Evolutionary conservation across 2,329 filamentous ascomycete species (phyloP), one percentile per base, ranked within the genome.

Genomic region (Incumbomyces lentus): DNA sequence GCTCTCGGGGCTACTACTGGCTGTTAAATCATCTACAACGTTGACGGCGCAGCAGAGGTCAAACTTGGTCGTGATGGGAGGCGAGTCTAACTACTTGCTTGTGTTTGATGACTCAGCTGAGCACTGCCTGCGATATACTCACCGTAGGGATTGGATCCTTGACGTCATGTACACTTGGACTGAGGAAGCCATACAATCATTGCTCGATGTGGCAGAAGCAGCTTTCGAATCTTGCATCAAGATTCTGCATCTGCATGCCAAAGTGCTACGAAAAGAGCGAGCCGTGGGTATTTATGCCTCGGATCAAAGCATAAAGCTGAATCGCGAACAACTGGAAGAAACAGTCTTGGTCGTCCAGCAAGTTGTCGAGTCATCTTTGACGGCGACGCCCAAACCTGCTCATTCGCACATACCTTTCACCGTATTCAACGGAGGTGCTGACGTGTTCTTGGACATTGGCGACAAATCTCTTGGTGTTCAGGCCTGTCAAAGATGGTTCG

Each of bases 391-490:
- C 3, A 38, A 30, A 18, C 42, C 43, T n/a, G 33, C 37, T 6
- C 51, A 56, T 47, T 52, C 55, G 10, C 37, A 51, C 17, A 56
- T 98, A 29, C 92, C 92, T 0, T 98, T 96, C 61, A 98, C 92
- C 62, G 92, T 92, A 17, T 98, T 98, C 72, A 98, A 98, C 64
- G 92, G 90, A 45, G 92, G 92, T 10, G 90, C 92, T 52, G 92
- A 98, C 63, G 88, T 96, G 35, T 98, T 98, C 66, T 89, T 98
- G 45, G 92, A 98, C 63, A 95, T 98, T 60, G 92, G 92, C 47
- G 92, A 98, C 68, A 98, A 98, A 69, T 88, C 83, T 44, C 94
- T 89, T 84, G 92, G 92, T 53, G 92, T 98, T 2, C 75, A 85
- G 30, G 87, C 89, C 3, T 95, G 89, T 62, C 92, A 98, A 69